phyloP scores from a whole-genome alignment of 495 filamentous ascomycete species.

The Talaromyces stipitatus region DNA sequence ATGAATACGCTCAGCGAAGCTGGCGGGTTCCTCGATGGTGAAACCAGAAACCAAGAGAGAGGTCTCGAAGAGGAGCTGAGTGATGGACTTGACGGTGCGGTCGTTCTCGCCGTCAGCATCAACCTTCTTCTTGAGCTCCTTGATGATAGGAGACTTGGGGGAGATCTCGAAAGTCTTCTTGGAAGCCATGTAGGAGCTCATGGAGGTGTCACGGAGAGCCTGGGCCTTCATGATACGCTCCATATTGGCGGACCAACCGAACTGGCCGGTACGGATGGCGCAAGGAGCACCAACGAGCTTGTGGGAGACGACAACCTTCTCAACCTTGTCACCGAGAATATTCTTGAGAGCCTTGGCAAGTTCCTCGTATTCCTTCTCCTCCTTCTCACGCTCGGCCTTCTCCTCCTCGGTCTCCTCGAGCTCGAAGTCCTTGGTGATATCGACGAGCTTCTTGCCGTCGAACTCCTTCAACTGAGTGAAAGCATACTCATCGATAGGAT shows the following conservation, averaged over 20 bases:
- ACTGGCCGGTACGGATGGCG: constrained; percentile 98
- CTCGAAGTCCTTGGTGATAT: constrained; percentile 99
- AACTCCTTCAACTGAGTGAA: constrained; percentile 99
- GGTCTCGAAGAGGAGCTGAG: constrained; percentile 95
- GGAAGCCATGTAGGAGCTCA: constrained; percentile 99
- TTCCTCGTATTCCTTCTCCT: constrained; percentile 95
- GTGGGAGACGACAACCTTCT: constrained; percentile 99
- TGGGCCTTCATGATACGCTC: constrained; percentile 99
- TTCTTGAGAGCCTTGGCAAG: constrained; percentile 97
- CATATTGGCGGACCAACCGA: constrained; percentile 99
- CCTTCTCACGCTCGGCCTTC: constrained; percentile 91
- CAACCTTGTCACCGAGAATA: constrained; percentile 97
- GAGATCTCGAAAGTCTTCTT: constrained; percentile 99
- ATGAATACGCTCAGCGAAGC: constrained; percentile 98
- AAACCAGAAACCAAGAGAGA: constrained; percentile 97
- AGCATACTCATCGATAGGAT: constrained; percentile 99
- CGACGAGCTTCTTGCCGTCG: constrained; percentile 98
- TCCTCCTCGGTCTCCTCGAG: constrained; percentile 99
- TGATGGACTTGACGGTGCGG: constrained; percentile 97
- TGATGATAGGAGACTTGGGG: constrained; percentile 94
- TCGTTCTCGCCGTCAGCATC: constrained; percentile 95
- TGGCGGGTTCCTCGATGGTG: constrained; percentile 97
- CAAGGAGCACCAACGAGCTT: constrained; percentile 94
- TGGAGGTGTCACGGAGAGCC: constrained; percentile 98
- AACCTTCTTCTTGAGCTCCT: constrained; percentile 98